Base-by-base conservation (phyloP, 1,284 basidiomycete genomes). In the Ceratobasidium sp. region DNA sequence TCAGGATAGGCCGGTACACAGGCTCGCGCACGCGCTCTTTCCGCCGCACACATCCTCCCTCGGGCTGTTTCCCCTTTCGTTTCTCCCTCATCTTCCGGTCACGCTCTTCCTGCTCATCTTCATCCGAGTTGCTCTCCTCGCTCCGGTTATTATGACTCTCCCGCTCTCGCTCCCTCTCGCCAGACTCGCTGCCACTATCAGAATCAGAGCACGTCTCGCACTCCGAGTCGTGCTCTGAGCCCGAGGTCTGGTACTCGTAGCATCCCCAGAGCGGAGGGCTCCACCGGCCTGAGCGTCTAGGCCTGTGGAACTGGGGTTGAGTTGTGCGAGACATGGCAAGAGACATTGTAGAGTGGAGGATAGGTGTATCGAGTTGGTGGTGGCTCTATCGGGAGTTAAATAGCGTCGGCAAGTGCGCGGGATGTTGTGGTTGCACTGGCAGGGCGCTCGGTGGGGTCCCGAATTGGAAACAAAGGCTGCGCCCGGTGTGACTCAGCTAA, bases 1-100 rank as follows among this genome's bases (percentile, higher is more conserved):
- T 95, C 84, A 95, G 84, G 84, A 95, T 95, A 58, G 93, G 93
- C 18, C 93, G 89, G 63, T 94, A 89, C 33, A 73, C 71, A 46
- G 71, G 71, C 58, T 73, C 71, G 20, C 71, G 56, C 18, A 56
- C 23, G 46, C 55, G 69, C 44, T 72, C 51, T 49, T 73, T 73
- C 55, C 56, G 40, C 6, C 71, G 88, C 12, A 73, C 46, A 33
- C 15, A 40, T 2, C 33, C 40, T 15, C 44, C 58, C 76, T 90
- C 87, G 75, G 89, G 90, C 73, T 86, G 88, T 83, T 89, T 91
- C 86, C 89, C 90, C 83, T 87, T 89, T 81, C 87, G 88, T 81
- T 89, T 86, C 69, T 79, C 77, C 84, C 87, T 88, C 78, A 86
- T 83, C 68, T 61, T 73, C 80, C 84, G 80, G 81, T 87, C 82